A percentile compares a stretch with the other conserved stretches of the same genome.
Evolutionary conservation across 805 yeast species (phyloP).

Genomic region (Kodamaea nitidulidarum): DNA sequence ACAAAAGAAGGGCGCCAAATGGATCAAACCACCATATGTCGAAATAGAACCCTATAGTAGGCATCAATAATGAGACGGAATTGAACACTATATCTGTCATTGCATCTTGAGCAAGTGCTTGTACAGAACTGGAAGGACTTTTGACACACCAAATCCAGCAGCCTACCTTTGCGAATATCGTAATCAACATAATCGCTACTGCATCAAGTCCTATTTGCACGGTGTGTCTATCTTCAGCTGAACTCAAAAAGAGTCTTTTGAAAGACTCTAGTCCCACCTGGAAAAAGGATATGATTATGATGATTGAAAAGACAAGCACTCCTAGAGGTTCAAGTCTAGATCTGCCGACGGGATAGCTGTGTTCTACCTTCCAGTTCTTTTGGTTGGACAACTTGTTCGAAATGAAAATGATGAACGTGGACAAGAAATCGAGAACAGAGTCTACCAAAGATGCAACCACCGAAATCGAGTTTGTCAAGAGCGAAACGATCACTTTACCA

Average conservation of each 20-base stretch:
- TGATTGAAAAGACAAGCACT: conserved; percentile 64
- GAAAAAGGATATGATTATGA: conserved; percentile 65
- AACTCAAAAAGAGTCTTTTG: conserved; percentile 38
- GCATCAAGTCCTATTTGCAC: conserved; percentile 51
- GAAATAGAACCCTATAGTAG: conserved; percentile 51
- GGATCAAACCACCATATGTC: conserved; percentile 72
- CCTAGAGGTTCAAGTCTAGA: conserved; percentile 76
- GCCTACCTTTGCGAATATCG: conserved; percentile 55
- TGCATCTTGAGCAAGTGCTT: conserved; percentile 81
- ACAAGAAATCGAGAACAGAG: conserved; percentile 67
- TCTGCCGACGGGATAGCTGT: conserved; percentile 64
- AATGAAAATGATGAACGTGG: conserved; percentile 66
- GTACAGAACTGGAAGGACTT: conserved; percentile 62
- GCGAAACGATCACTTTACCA: conserved; percentile 58
- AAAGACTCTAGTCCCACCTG: conserved; percentile 69
- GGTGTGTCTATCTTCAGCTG: conserved; percentile 29
- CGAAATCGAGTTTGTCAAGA: conserved; percentile 68
- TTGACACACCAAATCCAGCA: conserved; percentile 64
- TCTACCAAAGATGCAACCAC: conserved; percentile 74
- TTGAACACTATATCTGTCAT: conserved; percentile 74
- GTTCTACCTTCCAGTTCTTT: conserved; percentile 43
- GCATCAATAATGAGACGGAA: conserved; percentile 66
- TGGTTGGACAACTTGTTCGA: conserved; percentile 50
- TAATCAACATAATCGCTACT: conserved; percentile 54
- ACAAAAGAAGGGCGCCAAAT: conserved; percentile 61